Evolutionary conservation across 805 yeast genomes (phyloP).

Genomic region (Starmerella riodocensis): DNA sequence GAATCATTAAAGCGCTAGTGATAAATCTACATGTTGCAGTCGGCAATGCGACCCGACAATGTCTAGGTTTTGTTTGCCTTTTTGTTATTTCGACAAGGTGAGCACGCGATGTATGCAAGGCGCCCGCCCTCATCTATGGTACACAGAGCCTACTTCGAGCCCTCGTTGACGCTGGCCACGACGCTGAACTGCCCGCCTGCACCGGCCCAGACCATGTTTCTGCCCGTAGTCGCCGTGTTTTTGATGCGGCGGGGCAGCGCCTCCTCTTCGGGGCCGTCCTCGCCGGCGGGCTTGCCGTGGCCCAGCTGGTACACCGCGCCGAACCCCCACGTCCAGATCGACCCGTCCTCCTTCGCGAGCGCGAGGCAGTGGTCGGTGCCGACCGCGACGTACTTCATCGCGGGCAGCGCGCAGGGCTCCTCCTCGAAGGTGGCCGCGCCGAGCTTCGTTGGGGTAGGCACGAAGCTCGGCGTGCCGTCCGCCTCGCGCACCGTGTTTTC

Average conservation of each 20-base stretch:
- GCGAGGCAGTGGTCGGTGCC: slow-evolving; percentile 94
- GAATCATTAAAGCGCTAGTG: not conserved
- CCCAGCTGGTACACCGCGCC: slow-evolving; percentile 96
- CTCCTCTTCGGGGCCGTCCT: slow-evolving; percentile 79
- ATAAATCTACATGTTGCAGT: too few species aligned
- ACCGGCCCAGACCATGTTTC: slow-evolving; percentile 58
- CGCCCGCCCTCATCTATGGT: too few species aligned
- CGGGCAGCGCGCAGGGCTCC: slow-evolving; percentile 35
- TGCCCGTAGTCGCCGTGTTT: slow-evolving; percentile 83
- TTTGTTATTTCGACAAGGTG: too few species aligned
- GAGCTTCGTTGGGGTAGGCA: slow-evolving; percentile 72
- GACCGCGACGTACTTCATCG: slow-evolving; percentile 47
- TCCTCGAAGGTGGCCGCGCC: slow-evolving; percentile 27
- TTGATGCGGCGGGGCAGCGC: slow-evolving; percentile 77
- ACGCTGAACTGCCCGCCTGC: slow-evolving; percentile 96
- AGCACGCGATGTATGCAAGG: too few species aligned
- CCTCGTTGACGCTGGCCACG: slow-evolving; percentile 48
- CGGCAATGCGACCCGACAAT: too few species aligned
- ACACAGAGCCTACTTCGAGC: not conserved
- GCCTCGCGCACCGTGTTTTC: slow-evolving; percentile 57
- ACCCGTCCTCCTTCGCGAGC: slow-evolving; percentile 58
- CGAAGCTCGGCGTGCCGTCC: slow-evolving; percentile 57
- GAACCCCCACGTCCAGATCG: slow-evolving; percentile 92
- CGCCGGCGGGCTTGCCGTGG: slow-evolving; percentile 65
- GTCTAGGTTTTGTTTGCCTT: too few species aligned